Base-by-base conservation (phyloP, 345 rosid species). In the Gossypium stocksii region DNA sequence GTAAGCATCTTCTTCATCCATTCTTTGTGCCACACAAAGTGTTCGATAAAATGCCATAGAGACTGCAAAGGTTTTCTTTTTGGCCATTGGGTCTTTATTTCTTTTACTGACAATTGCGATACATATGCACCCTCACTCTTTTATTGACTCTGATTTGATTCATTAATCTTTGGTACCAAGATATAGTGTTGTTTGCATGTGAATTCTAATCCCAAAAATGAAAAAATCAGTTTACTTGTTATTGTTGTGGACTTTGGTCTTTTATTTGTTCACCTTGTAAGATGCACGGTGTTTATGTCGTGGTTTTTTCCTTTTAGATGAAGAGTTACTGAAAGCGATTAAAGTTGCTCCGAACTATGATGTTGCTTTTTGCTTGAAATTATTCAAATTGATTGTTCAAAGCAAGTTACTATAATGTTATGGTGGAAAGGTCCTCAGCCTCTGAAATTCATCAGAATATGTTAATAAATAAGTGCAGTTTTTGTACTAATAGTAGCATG, bases 21-120 rank as follows among this genome's bases (percentile, higher is more conserved):
- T 76, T 68, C 1, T 9, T 16, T 71, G 8, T 58, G 59, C 80
- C 81, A 41, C 80, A 54, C 77, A 77, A 80, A 0, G 10, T 90
- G 89, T 69, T 88, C 25, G 91, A 81, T 81, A 22, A 71, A 84
- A 70, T 84, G 81, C 74, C 80, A 14, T 46, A 48, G 52, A 59
- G 68, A 29, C 4, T 14, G 60, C 44, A 51, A 34, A 53, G 38
- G 48, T 38, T 34, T 34, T 34, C 43, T 25, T 49, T 48, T 49
- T 68, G 16, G 22, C 27, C 72, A 68, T 27, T 25, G 72, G 22
- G 43, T 68, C 22, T 48, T 66, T 6, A 12, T 66, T 46, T 46
- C 7, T 57, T 46, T 46, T 67, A 9, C 0, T 12, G 9, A 14
- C 38, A 22, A 1, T 23, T 23, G 56, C 43, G n/a, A 22, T 34